These are phyloP conservation scores for Pelargonium myrrhifolium DNA, from an alignment of 441 rosid genomes.

Conservation along the genomic window DNA sequence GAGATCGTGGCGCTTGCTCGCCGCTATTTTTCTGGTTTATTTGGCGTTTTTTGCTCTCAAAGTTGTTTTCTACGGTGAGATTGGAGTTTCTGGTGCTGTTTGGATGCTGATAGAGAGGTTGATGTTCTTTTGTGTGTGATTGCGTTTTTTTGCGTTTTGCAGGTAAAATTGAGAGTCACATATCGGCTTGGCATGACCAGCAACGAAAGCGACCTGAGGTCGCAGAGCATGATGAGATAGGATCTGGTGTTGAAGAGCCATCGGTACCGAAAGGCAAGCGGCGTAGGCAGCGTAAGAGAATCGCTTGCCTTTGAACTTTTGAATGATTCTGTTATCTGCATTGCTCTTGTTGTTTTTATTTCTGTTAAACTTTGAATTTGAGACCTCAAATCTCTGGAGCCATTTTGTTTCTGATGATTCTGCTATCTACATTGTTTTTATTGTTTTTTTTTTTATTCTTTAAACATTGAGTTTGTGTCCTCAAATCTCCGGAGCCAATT, in stretches of 20 bases:
- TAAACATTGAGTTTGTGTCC: background rate
- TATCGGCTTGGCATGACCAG: conserved; percentile 3
- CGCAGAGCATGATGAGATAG: background rate
- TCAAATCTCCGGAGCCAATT: background rate
- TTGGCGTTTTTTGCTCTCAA: conserved; percentile 2
- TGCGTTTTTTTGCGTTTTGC: background rate
- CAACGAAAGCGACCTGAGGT: background rate
- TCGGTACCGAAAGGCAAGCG: conserved; percentile 24
- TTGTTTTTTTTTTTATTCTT: background rate
- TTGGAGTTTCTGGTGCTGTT: background rate
- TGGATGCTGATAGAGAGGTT: background rate
- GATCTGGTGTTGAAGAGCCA: conserved; percentile 13
- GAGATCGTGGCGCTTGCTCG: background rate
- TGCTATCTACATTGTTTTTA: background rate
- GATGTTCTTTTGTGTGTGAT: background rate
- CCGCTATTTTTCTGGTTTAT: background rate
- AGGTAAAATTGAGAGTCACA: background rate
- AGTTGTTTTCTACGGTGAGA: conserved; percentile 6
- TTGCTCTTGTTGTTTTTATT: background rate
- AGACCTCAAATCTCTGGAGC: background rate
- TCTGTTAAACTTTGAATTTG: background rate
- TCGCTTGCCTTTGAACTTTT: conserved; percentile 15
- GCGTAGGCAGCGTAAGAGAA: conserved; percentile 38
- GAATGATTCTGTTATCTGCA: conserved; percentile 8
- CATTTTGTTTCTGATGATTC: background rate